Evolutionary conservation across 345 rosid species (phyloP), one percentile per base, ranked within the genome.

Genomic region (Gossypium raimondii): DNA sequence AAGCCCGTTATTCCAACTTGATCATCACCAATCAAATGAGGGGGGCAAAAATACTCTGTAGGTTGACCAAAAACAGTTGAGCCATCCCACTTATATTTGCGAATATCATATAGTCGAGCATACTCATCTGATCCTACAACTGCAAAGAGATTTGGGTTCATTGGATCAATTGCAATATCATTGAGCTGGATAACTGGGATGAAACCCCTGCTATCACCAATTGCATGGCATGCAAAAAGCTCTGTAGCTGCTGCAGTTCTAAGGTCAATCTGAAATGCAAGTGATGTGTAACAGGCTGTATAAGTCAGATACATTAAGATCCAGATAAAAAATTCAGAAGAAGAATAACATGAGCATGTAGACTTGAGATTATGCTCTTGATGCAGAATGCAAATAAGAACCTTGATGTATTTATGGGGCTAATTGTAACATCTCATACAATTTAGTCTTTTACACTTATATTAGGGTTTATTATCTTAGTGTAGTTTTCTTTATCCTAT

Each of bases 231-330:
- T 25, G 64, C 14, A n/a, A 60, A 60, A 60, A 60, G 64, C 14
- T 60, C 64, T 25, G 64, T 60, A 60, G 64, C 41, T 25, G 34
- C 41, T 11, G 41, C 64, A 25, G 64, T 60, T 60, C 64, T 25
- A 60, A 60, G 64, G 27, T 60, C 64, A 13, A 89, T 84, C 98
- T 94, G 93, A 81, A 82, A 85, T 53, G 58, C 72, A 27, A 83
- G 73, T 8, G 63, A 73, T 60, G 51, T 5, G 78, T 59, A 60
- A 82, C 48, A 48, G 70, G 45, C 11, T 14, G 70, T 62, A 78
- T 41, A 7, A 25, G 48, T 53, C 72, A 61, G 47, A 18, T 52
- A 11, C 29, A 62, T 18, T 9, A 61, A 62, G 25, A 59, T 58
- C 27, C 41, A 2, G 57, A 8, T 34, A 48, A 55, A 41, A 18